A percentile compares a stretch with the other conserved stretches of the same genome.
Conservation (phyloP, 1,284 basidiomycete species). For the Boletus subluridellus region DNA sequence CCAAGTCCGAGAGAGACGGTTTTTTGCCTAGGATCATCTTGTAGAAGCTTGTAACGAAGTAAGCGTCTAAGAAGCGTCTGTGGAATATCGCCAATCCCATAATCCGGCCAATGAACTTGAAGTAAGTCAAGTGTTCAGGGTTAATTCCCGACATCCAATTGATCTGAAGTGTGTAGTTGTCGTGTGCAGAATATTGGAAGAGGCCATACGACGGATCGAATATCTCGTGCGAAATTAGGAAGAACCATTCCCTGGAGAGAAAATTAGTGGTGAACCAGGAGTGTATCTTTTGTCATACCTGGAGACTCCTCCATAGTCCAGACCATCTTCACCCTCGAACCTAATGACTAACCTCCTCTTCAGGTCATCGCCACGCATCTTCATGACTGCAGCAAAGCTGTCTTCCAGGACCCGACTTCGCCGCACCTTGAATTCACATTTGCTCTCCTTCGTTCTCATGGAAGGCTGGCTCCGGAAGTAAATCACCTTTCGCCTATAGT, state of each 20-base stretch:
- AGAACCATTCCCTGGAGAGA: constrained; percentile 90
- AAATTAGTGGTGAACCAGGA: neutral
- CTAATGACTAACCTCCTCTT: constrained; percentile 98
- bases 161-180: constrained; percentile 99
- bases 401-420: constrained; percentile 95
- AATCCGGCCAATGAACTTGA: constrained; percentile 97
- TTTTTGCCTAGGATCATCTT: constrained; percentile 96
- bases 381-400: constrained; percentile 95
- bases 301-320: constrained; percentile 97
- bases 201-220: constrained; percentile 99
- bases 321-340: constrained; percentile 97
- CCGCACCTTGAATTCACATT: constrained; percentile 95
- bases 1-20: constrained; percentile 81
- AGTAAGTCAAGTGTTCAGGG: constrained; percentile 98
- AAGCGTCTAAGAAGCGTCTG: constrained; percentile 96
- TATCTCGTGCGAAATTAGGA: constrained; percentile 97
- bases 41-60: constrained; percentile 99
- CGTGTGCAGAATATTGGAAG: constrained; percentile 98
- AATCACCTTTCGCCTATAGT: constrained; percentile 97
- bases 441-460: constrained; percentile 83
- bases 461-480: constrained; percentile 99
- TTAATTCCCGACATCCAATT: constrained; percentile 98
- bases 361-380: constrained; percentile 87
- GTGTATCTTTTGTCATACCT: constrained; percentile 49
- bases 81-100: constrained; percentile 98